Percentiles rank a stretch among this genome's conserved stretches.
These are phyloP conservation scores for Sedum album DNA, from an alignment of 164 flowering plant genomes.

Conservation along the genomic window DNA sequence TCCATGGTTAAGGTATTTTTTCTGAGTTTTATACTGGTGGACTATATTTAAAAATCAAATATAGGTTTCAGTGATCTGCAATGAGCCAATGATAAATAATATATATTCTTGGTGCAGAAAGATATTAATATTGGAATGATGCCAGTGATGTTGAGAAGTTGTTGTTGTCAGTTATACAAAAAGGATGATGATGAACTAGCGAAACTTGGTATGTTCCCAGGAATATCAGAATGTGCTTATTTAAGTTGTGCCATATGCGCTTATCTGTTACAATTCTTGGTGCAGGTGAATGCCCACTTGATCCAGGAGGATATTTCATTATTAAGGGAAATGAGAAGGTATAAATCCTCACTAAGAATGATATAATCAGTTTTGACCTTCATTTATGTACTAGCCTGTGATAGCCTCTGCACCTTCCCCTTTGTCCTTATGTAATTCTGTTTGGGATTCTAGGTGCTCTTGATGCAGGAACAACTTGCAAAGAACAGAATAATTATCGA, in stretches of 20 bases:
- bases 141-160: slow-evolving; percentile 92
- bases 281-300: slow-evolving; percentile 97
- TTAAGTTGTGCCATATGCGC: neutral
- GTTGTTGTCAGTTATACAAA: slow-evolving; percentile 55
- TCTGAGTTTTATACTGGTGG: neutral
- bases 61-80: neutral
- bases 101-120: slow-evolving; percentile 25
- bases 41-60: neutral
- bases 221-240: neutral
- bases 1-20: slow-evolving; percentile 27
- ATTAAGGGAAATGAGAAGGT: slow-evolving; percentile 96
- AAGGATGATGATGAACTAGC: slow-evolving; percentile 92
- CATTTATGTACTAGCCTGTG: neutral
- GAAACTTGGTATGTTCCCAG: slow-evolving; percentile 43
- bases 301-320: slow-evolving; percentile 96
- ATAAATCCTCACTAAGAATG: neutral
- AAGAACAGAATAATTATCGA: slow-evolving; percentile 90
- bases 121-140: slow-evolving; percentile 60
- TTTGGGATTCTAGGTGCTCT: slow-evolving; percentile 52
- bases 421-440: neutral
- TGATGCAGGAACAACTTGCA: slow-evolving; percentile 94
- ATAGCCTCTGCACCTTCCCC: neutral
- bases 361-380: neutral
- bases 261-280: slow-evolving; percentile 6
- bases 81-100: too few relatives aligned